Percentiles rank a stretch among this genome's conserved stretches.
These are phyloP conservation scores for Cutaneotrichosporon sp. DNA, from an alignment of 1,284 basidiomycete genomes.

Conservation along the genomic window DNA sequence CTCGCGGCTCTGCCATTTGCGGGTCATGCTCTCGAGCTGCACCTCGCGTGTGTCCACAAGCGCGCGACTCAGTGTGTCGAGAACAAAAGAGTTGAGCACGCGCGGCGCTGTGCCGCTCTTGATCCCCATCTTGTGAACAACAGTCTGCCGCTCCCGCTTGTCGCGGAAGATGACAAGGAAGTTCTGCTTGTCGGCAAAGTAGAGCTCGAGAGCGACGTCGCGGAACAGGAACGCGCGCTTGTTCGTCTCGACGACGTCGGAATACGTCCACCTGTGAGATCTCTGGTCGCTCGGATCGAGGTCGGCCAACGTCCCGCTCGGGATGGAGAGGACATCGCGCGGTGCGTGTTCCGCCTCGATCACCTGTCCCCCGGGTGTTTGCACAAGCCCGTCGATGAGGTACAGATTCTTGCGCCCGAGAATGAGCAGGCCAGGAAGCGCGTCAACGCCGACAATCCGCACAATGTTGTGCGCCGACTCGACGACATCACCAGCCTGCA, in stretches of 20 bases:
- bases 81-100: conserved; percentile 51
- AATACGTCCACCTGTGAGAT: conserved; percentile 76
- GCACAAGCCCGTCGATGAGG: conserved; percentile 88
- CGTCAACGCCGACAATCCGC: conserved; percentile 80
- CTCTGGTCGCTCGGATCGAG: conserved; percentile 67
- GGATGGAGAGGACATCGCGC: conserved; percentile 74
- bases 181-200: conserved; percentile 83
- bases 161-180: conserved; percentile 75
- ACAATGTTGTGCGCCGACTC: conserved; percentile 80
- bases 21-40: conserved; percentile 51
- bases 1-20: conserved; percentile 79
- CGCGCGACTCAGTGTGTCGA: conserved; percentile 50
- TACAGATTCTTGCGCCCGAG: conserved; percentile 82
- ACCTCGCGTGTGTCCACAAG: conserved; percentile 49
- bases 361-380: conserved; percentile 81
- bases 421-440: conserved; percentile 76
- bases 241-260: conserved; percentile 72
- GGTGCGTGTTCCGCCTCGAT: conserved; percentile 86
- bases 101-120: conserved; percentile 49
- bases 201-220: conserved; percentile 87
- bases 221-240: conserved; percentile 84
- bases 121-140: conserved; percentile 61
- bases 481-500: conserved; percentile 86
- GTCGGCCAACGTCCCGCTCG: conserved; percentile 73
- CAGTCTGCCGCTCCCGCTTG: conserved; percentile 64